Conservation (phyloP, 2,329 filamentous ascomycete genomes). For the Alternaria conjuncta region DNA sequence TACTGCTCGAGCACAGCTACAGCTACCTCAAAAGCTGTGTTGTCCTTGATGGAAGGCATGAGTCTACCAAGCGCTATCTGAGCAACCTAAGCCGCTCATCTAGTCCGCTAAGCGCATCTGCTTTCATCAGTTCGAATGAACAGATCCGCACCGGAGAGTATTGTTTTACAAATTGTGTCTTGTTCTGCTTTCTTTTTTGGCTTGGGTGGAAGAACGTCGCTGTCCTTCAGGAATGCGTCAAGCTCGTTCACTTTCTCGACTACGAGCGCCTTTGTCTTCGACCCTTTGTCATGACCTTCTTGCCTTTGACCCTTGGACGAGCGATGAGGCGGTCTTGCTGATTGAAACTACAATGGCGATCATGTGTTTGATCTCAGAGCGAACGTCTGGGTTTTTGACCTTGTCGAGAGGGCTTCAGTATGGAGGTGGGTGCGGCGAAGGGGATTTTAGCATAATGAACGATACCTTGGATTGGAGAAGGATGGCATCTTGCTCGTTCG, state of each 20-base stretch:
- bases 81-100: not conserved
- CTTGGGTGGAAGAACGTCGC: not conserved
- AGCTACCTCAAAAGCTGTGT: too few species aligned
- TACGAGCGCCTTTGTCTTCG: not conserved
- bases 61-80: too few species aligned
- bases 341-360: not conserved
- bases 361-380: slow-evolving; percentile 4
- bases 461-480: not conserved
- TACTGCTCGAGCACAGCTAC: not conserved
- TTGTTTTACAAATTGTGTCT: not conserved
- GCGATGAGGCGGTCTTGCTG: not conserved
- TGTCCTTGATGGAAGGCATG: not conserved
- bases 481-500: not conserved
- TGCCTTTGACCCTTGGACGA: not conserved
- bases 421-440: not conserved
- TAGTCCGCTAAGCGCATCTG: not conserved
- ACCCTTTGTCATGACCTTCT: not conserved
- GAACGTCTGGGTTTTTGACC: not conserved
- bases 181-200: not conserved
- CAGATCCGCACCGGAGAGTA: not conserved
- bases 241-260: not conserved
- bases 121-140: not conserved
- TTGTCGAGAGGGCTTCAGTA: not conserved
- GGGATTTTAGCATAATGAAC: not conserved
- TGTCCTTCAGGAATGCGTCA: not conserved